phyloP scores from a whole-genome alignment of 441 rosid genomes.

The Arabidopsis hybrid region DNA sequence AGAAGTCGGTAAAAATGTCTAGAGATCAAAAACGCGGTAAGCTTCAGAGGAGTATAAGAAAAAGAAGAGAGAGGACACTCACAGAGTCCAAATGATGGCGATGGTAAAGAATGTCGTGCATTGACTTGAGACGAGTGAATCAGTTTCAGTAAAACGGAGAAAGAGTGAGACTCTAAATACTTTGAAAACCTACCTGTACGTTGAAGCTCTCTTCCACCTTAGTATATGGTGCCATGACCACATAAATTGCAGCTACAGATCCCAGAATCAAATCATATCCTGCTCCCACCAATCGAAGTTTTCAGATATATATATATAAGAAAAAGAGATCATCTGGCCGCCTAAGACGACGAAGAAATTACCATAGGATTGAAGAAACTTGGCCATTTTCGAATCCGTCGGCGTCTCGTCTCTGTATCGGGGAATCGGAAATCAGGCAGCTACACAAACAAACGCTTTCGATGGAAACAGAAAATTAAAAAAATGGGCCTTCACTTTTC shows the following conservation, averaged over 20 bases:
- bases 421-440: slow-evolving; percentile 16
- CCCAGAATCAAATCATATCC: slow-evolving; percentile 88
- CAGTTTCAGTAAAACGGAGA: slow-evolving; percentile 5
- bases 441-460: neutral
- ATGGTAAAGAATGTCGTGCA: slow-evolving; percentile 92
- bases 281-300: slow-evolving; percentile 34
- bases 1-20: slow-evolving; percentile 12
- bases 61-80: slow-evolving; percentile 42
- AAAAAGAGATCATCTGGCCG: neutral
- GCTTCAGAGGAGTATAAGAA: neutral
- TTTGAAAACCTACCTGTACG: slow-evolving; percentile 61
- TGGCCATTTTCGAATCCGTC: slow-evolving; percentile 51
- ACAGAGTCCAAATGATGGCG: slow-evolving; percentile 71
- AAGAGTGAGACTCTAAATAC: neutral
- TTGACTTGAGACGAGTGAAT: slow-evolving; percentile 57
- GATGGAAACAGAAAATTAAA: neutral
- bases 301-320: neutral
- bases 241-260: slow-evolving; percentile 83
- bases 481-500: slow-evolving; percentile 12
- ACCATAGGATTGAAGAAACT: slow-evolving; percentile 57
- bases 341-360: slow-evolving; percentile 1
- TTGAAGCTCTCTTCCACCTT: slow-evolving; percentile 99
- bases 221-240: slow-evolving; percentile 77
- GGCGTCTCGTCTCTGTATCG: slow-evolving; percentile 6
- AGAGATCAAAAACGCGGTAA: neutral